Evolutionary conservation across 73 alveolate species (phyloP), one percentile per base, ranked within the genome.

Genomic region (Paramecium pentaurelia): DNA sequence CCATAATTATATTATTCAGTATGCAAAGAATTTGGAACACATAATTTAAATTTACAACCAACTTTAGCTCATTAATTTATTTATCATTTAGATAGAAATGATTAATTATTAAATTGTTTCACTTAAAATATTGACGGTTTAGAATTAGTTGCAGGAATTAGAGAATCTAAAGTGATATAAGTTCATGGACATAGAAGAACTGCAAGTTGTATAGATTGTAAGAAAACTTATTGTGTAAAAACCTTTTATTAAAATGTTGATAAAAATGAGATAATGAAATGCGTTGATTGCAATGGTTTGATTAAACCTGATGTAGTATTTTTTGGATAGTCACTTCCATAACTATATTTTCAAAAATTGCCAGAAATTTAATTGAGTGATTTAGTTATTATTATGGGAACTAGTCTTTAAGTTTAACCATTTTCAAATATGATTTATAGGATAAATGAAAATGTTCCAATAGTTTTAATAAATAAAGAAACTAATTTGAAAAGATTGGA

Each of bases 81-180:
- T 86, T 36, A 32, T 42, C 58, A 87, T 54, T 49, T 70, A 71
- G 40, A 86, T 38, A 51, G 64, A 22, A 93, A 86, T 86, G 95
- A 92, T 59, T 40, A 96, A 59, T 90, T 96, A 47, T 93, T 77
- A 36, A 75, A 75, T 54, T 28, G 86, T 40, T 95, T 77, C 71
- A 95, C 99, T 6, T 86, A 96, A 59, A 97, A 97, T 95, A 97
- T 97, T 45, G 99, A 97, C 86, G 95, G 97, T 45, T 87, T 95
- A 64, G 98, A 94, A 58, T 47, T 73, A 4, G 93, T 90, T 9
- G 97, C 97, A 22, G 98, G 98, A 20, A 92, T 97, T 51, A 92
- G 92, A 30, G 92, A 86, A 45, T 93, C 93, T 1, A 94, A 94
- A 30, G 40, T 97, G 9, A 93, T 86, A 16, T 97, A 96, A 49